Conservation (phyloP, 2,329 filamentous ascomycete genomes). For the Arthroderma uncinatum region DNA sequence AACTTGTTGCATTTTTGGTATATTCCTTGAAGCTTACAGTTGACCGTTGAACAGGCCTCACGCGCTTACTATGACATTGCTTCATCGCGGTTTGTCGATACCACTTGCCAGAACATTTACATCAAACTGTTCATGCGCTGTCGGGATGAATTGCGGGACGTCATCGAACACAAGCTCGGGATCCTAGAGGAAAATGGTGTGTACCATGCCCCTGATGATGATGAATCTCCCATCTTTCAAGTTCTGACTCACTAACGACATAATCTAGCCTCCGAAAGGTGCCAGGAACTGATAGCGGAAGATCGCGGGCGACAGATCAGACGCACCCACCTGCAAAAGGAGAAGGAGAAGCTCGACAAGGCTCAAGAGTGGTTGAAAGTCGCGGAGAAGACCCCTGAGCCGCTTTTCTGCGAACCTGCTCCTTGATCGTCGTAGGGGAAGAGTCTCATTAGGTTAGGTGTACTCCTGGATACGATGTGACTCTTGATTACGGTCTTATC, state of each 20-base stretch:
- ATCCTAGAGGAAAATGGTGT: conserved; percentile 26
- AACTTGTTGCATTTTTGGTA: background rate
- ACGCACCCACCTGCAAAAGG: conserved; percentile 22
- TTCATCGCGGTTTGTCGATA: conserved; percentile 29
- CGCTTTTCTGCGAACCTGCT: background rate
- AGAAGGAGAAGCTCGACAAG: conserved; percentile 26
- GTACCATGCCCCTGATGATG: conserved; percentile 3
- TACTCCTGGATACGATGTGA: background rate
- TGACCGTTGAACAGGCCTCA: conserved; percentile 19
- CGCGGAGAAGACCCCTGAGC: conserved; percentile 3
- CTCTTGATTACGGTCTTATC: background rate
- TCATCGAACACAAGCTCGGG: conserved; percentile 23
- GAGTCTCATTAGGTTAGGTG: background rate
- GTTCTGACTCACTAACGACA: background rate
- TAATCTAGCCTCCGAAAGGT: conserved; percentile 24
- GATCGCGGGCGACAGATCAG: conserved; percentile 27
- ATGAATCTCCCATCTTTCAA: background rate
- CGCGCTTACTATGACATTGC: conserved; percentile 33
- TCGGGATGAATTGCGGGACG: conserved; percentile 22
- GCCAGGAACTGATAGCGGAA: conserved; percentile 29
- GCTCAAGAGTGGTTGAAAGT: conserved; percentile 22
- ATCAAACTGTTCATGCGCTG: conserved; percentile 29
- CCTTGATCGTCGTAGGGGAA: background rate
- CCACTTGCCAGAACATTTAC: conserved; percentile 29
- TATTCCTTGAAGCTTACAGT: background rate